These are phyloP conservation scores for Butyriboletus loyo DNA, from an alignment of 768 basidiomycete species.

Conservation along the genomic window DNA sequence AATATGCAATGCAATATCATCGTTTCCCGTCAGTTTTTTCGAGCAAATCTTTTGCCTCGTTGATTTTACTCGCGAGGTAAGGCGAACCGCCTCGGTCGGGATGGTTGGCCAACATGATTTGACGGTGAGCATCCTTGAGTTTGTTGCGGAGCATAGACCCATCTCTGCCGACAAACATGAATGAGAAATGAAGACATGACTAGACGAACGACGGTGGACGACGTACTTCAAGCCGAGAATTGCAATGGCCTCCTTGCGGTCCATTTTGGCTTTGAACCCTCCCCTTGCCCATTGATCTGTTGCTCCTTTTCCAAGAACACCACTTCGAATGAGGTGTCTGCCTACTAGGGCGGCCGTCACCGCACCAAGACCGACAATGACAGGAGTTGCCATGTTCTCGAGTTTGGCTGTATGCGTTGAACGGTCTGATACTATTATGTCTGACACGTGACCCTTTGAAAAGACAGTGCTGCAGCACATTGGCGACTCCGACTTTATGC, in stretches of 20 bases:
- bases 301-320: conserved; percentile 53
- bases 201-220: not conserved
- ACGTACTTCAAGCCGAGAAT: conserved; percentile 91
- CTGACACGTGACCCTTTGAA: conserved; percentile 11
- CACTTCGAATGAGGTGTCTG: conserved; percentile 64
- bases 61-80: conserved; percentile 97
- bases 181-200: not conserved
- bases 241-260: conserved; percentile 86
- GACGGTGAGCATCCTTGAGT: conserved; percentile 93
- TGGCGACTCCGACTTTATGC: too few relatives aligned
- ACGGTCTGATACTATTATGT: too few relatives aligned
- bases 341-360: conserved; percentile 75
- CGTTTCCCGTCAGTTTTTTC: conserved; percentile 71
- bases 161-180: conserved; percentile 53
- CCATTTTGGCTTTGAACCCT: conserved; percentile 96
- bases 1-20: conserved; percentile 7
- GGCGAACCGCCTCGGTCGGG: conserved; percentile 99
- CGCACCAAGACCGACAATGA: conserved; percentile 74
- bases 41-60: conserved; percentile 92
- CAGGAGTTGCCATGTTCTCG: conserved; percentile 66
- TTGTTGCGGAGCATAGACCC: conserved; percentile 67
- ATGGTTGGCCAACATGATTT: conserved; percentile 98
- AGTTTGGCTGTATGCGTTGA: not conserved
- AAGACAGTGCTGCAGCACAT: too few relatives aligned
- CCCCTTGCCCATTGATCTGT: conserved; percentile 89